phyloP scores from a whole-genome alignment of 1,139 yeast genomes.

The Nematodospora anomalae region DNA sequence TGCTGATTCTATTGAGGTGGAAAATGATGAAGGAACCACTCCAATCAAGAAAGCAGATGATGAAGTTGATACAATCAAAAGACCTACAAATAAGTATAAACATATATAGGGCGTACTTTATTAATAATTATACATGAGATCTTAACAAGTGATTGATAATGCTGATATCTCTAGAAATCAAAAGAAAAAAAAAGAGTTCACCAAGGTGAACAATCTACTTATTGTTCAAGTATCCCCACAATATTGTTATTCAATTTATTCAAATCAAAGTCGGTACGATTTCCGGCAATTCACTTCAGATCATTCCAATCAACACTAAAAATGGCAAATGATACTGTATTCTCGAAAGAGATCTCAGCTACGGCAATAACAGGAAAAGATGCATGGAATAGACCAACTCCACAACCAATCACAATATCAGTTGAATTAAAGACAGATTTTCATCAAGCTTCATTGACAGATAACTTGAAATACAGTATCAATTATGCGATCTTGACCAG shows the following conservation, averaged over 20 bases:
- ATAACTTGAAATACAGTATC: conserved; percentile 76
- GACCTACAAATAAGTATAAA: too few species aligned
- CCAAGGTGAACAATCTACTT: too few species aligned
- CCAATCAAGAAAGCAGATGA: conserved; percentile 2
- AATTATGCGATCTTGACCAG: conserved; percentile 85
- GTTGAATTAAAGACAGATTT: conserved; percentile 68
- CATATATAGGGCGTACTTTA: too few species aligned
- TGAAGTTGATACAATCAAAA: conserved; percentile 1
- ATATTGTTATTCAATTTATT: conserved; percentile 10
- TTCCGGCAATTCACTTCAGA: conserved; percentile 18
- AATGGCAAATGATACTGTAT: conserved; percentile 51
- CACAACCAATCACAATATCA: conserved; percentile 67
- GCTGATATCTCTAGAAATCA: too few species aligned
- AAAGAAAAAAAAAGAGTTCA: too few species aligned
- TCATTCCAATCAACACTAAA: conserved; percentile 15
- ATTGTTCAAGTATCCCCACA: too few species aligned
- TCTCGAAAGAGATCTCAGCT: conserved; percentile 57
- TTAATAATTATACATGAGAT: too few species aligned
- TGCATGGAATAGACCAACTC: conserved; percentile 70
- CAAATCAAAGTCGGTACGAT: conserved; percentile 19
- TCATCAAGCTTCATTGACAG: conserved; percentile 66
- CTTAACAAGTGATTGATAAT: too few species aligned
- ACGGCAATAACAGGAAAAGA: conserved; percentile 72
- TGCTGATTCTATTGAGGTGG: conserved; percentile 39
- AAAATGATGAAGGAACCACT: conserved; percentile 24